Base-by-base conservation (phyloP, 2,329 filamentous ascomycete genomes). In the Cladosporium sp. region DNA sequence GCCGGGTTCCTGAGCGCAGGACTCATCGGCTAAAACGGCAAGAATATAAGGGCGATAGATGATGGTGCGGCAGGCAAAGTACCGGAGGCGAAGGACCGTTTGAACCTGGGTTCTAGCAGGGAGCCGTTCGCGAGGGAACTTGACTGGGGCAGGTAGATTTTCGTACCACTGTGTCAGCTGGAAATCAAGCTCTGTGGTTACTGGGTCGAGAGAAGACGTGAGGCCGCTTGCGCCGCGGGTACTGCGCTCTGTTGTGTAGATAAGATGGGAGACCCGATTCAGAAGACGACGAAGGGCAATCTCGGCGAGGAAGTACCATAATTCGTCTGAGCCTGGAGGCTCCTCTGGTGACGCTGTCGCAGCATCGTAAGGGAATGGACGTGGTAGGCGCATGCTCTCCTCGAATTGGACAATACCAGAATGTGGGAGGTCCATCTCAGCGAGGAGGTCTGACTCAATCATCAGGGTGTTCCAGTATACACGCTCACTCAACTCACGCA, bases 131-230 rank as follows among this genome's bases (percentile, higher is more conserved):
- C 92, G 90, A 1, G 91, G 89, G 70, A 95, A 95, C 71, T 92
- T 91, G 66, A 95, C 84, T 3, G 91, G 85, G 49, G 86, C 76
- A 5, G 91, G 91, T 52, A 95, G 81, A 69, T 86, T 90, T 72
- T 93, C 91, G 74, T 94, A 93, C 91, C 91, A 95, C 75, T 94
- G 91, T 5, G 88, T 89, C 59, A 95, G 80, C 77, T 95, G 91
- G 74, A 89, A 93, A 76, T 94, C 91, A 44, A 95, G 84, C 75
- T 94, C 91, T 14, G 89, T 87, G 28, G 92, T 91, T 12, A 95
- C 86, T 0, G 91, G 91, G 67, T 91, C 91, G 40, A 94, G 82
- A 69, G 89, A 89, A 16, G 88, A 87, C 14, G 90, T 89, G 18
- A 92, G 86, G 74, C 92, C 89, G 79, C 89, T 92, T 72, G 92